Evolutionary conservation across 345 rosid genomes (phyloP).

Genomic region (Xanthoceras sorbifolium): DNA sequence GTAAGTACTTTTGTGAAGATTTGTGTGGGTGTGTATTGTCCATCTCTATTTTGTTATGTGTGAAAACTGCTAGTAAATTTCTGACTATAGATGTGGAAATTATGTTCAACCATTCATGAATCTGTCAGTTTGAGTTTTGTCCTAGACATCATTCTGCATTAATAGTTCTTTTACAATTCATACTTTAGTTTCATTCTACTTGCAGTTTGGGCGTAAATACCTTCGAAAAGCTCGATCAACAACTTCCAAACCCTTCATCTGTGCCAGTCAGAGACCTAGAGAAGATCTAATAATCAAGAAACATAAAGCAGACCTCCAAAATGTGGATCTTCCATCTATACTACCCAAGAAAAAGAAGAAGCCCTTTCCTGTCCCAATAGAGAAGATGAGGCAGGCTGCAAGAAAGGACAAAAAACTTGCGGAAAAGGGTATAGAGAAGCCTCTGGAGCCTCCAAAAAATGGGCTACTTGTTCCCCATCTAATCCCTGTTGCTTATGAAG

Average conservation of each 20-base stretch:
- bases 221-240: constrained; percentile 27
- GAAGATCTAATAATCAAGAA: constrained; percentile 28
- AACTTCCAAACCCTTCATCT: constrained; percentile 33
- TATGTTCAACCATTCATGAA: background rate
- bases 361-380: constrained; percentile 74
- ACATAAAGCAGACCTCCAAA: constrained; percentile 46
- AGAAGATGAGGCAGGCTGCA: constrained; percentile 61
- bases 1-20: constrained; percentile 1
- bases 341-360: constrained; percentile 84
- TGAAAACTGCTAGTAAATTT: background rate
- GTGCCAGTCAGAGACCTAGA: constrained; percentile 44
- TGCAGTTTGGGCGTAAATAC: constrained; percentile 42
- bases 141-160: background rate
- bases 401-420: constrained; percentile 73
- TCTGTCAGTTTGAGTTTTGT: background rate
- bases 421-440: constrained; percentile 79
- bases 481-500: constrained; percentile 69
- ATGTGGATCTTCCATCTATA: constrained; percentile 75
- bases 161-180: background rate
- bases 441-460: constrained; percentile 77
- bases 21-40: background rate
- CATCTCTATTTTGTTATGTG: background rate
- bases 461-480: constrained; percentile 76
- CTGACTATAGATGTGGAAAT: background rate
- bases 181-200: constrained; percentile 10